A percentile compares a stretch with the other conserved stretches of the same genome.
Conservation (phyloP, 352 stramenopile species). For the Saprolegnia parasitica region DNA sequence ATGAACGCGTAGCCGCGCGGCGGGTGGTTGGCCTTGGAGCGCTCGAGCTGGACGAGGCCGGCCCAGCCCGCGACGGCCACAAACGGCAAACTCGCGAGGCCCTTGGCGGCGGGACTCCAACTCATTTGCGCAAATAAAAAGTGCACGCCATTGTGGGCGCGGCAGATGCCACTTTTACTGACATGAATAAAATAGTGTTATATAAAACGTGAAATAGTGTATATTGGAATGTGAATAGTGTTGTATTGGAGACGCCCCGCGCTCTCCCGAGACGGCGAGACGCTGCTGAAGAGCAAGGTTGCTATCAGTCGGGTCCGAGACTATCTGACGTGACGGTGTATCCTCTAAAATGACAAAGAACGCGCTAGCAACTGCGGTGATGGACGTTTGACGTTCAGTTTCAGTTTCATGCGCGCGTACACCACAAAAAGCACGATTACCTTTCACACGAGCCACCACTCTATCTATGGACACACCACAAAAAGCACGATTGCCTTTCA, state of each 20-base stretch:
- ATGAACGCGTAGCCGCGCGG: conserved; percentile 54
- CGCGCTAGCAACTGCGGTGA: no score
- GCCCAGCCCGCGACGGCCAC: conserved; percentile 58
- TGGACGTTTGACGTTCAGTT: no score
- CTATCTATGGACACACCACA: no score
- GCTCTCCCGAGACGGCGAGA: no score
- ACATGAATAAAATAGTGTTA: neutral
- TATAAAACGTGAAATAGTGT: neutral
- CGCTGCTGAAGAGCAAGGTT: no score
- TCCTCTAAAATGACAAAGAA: no score
- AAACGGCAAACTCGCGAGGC: conserved; percentile 57
- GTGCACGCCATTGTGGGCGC: neutral
- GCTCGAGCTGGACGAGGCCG: conserved; percentile 52
- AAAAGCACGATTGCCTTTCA: neutral
- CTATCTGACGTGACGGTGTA: no score
- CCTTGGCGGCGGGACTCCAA: conserved; percentile 34
- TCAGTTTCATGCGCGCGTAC: no score
- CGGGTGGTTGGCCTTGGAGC: conserved; percentile 43
- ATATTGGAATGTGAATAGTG: no score
- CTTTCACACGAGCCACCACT: neutral
- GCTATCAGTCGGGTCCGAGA: no score
- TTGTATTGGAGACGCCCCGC: no score
- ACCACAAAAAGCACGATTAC: no score
- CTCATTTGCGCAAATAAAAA: neutral
- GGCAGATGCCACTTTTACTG: neutral